A percentile compares a stretch with the other conserved stretches of the same genome.
Evolutionary conservation across 1,139 yeast genomes (phyloP).

Genomic region (Sporopachydermia cereana): DNA sequence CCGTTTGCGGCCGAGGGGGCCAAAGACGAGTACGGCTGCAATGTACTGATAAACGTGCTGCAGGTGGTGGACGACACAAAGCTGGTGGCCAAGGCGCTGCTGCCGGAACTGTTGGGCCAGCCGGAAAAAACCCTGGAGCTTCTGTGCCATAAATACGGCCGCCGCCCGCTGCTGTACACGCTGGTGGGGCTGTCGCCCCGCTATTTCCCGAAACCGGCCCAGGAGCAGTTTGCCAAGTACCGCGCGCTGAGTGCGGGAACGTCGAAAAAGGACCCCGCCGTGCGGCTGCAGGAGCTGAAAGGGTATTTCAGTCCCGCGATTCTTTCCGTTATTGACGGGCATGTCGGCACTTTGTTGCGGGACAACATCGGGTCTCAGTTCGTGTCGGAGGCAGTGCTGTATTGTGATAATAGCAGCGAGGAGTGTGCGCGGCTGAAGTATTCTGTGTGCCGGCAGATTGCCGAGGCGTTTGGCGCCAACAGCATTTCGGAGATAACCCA

Average conservation of each 20-base stretch:
- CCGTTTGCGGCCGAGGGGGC: conserved; percentile 64
- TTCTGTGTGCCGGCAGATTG: conserved; percentile 41
- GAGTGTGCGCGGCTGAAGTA: conserved; percentile 31
- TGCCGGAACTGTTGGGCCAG: conserved; percentile 41
- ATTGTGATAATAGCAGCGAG: conserved; percentile 37
- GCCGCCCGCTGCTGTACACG: conserved; percentile 81
- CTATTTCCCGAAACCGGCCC: conserved; percentile 63
- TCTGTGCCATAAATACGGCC: conserved; percentile 61
- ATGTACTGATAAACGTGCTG: conserved; percentile 67
- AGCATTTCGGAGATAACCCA: conserved; percentile 52
- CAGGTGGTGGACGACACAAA: conserved; percentile 93
- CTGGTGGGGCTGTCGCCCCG: conserved; percentile 72
- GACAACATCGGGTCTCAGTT: conserved; percentile 81
- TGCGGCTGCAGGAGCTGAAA: conserved; percentile 61
- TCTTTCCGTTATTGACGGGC: conserved; percentile 40
- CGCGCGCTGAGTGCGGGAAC: conserved; percentile 58
- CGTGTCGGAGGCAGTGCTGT: conserved; percentile 59
- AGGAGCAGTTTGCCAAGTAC: conserved; percentile 48
- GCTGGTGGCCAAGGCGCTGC: conserved; percentile 61
- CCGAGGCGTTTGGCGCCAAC: conserved; percentile 56
- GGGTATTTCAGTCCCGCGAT: conserved; percentile 56
- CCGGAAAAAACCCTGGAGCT: conserved; percentile 43
- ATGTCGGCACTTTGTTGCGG: conserved; percentile 38
- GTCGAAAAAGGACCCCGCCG: conserved; percentile 75
- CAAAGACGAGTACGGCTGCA: conserved; percentile 76